phyloP scores from a whole-genome alignment of 768 basidiomycete species.

The Infundibulicybe gibba region DNA sequence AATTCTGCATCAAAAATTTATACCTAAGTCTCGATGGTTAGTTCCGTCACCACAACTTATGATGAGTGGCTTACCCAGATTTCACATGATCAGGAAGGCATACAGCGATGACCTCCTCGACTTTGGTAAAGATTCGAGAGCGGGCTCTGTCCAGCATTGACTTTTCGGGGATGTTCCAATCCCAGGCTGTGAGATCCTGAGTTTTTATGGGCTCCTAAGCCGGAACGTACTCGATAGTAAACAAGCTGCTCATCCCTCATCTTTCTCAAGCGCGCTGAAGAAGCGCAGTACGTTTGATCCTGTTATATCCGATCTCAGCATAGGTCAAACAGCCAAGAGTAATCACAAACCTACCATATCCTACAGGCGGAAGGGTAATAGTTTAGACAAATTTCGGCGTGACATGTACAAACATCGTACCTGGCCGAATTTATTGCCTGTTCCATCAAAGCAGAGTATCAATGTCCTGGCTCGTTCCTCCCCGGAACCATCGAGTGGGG shows the following conservation, averaged over 20 bases:
- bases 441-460: conserved; percentile 60
- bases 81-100: conserved; percentile 18
- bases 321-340: too few species aligned
- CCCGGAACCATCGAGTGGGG: too few species aligned
- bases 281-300: conserved; percentile 40
- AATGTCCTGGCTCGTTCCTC: too few species aligned
- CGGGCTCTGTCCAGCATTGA: conserved; percentile 7
- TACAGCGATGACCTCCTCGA: conserved; percentile 14
- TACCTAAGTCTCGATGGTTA: neutral
- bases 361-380: neutral
- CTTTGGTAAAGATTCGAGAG: conserved; percentile 3
- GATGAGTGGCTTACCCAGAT: conserved; percentile 12
- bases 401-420: conserved; percentile 17
- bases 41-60: neutral
- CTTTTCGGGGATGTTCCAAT: conserved; percentile 12
- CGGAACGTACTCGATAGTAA: conserved; percentile 27
- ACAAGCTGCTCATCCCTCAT: conserved; percentile 29
- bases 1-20: conserved; percentile 2
- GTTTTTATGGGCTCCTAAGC: neutral
- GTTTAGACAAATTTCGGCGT: neutral
- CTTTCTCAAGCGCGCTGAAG: conserved; percentile 32
- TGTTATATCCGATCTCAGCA: conserved; percentile 5
- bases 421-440: conserved; percentile 47
- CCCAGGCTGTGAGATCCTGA: conserved; percentile 8
- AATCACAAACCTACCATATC: neutral